Evolutionary conservation across 1,139 yeast genomes (phyloP).

Genomic region (Yamadazyma spencermartinsiae): DNA sequence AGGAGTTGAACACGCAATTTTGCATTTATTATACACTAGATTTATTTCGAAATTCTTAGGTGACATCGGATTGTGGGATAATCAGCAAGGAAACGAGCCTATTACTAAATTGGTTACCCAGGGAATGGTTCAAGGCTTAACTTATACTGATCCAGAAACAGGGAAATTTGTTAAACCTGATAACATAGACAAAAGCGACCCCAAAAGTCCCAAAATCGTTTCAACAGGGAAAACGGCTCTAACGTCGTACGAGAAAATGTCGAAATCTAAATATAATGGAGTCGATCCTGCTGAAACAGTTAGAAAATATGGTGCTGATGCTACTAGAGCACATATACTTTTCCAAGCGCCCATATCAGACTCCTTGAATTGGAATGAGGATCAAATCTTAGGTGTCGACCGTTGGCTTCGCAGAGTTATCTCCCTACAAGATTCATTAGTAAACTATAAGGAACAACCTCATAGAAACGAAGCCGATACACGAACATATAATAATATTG

Average conservation of each 20-base stretch:
- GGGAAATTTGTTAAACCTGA: conserved; percentile 78
- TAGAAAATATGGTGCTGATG: conserved; percentile 84
- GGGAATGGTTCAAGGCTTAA: conserved; percentile 97
- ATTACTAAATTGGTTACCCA: conserved; percentile 79
- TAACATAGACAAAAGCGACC: conserved; percentile 50
- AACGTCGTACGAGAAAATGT: conserved; percentile 84
- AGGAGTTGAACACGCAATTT: conserved; percentile 94
- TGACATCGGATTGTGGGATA: conserved; percentile 55
- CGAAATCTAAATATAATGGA: conserved; percentile 92
- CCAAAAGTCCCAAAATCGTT: conserved; percentile 44
- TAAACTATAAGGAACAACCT: conserved; percentile 3
- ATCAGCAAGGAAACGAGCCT: conserved; percentile 59
- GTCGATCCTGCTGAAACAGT: conserved; percentile 86
- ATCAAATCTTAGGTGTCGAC: conserved; percentile 80
- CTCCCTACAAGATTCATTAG: conserved; percentile 30
- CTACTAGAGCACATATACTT: conserved; percentile 89
- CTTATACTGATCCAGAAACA: conserved; percentile 68
- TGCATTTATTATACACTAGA: conserved; percentile 82
- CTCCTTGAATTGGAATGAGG: conserved; percentile 85
- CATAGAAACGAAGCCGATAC: not conserved
- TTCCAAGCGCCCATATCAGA: conserved; percentile 91
- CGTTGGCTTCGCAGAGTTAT: conserved; percentile 78
- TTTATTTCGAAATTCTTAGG: conserved; percentile 80
- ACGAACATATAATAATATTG: conserved; percentile 16
- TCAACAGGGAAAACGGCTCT: conserved; percentile 53